These are phyloP conservation scores for Dictyostelium citrinum DNA, from an alignment of 78 protist genomes.

Conservation along the genomic window DNA sequence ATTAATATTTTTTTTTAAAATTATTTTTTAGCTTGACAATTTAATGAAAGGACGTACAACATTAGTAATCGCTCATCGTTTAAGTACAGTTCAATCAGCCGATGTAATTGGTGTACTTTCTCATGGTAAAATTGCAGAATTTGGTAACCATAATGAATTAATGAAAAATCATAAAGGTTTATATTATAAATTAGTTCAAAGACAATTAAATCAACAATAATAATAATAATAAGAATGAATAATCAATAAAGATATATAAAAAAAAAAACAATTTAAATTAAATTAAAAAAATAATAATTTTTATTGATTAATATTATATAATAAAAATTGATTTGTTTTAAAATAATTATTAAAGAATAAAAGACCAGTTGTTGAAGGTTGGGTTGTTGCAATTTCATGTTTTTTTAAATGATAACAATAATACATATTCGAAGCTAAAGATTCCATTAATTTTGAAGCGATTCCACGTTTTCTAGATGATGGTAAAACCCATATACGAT, in stretches of 20 bases:
- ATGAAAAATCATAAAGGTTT: constrained; percentile 54
- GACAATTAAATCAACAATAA: constrained; percentile 21
- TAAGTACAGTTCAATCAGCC: constrained; percentile 86
- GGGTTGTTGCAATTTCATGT: constrained; percentile 26
- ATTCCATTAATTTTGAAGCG: constrained; percentile 38
- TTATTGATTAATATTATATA: constrained; percentile 8
- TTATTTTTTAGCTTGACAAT: constrained; percentile 48
- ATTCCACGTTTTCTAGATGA: constrained; percentile 14
- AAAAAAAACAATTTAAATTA: neutral
- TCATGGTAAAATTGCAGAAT: constrained; percentile 77
- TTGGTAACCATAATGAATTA: constrained; percentile 79
- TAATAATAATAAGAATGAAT: neutral
- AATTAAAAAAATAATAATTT: neutral
- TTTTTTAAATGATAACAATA: constrained; percentile 14
- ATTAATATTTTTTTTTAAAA: neutral
- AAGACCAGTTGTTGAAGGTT: constrained; percentile 22
- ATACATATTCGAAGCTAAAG: constrained; percentile 12
- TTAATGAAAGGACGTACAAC: constrained; percentile 82
- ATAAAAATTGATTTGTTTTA: constrained; percentile 1
- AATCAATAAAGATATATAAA: no score
- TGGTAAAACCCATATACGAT: constrained; percentile 37
- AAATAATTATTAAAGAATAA: constrained; percentile 34
- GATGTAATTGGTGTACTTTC: constrained; percentile 83
- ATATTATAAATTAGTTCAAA: constrained; percentile 48
- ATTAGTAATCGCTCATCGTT: constrained; percentile 95